Evolutionary conservation across 2,329 filamentous ascomycete genomes (phyloP).

Genomic region (Pseudocercospora cruenta): DNA sequence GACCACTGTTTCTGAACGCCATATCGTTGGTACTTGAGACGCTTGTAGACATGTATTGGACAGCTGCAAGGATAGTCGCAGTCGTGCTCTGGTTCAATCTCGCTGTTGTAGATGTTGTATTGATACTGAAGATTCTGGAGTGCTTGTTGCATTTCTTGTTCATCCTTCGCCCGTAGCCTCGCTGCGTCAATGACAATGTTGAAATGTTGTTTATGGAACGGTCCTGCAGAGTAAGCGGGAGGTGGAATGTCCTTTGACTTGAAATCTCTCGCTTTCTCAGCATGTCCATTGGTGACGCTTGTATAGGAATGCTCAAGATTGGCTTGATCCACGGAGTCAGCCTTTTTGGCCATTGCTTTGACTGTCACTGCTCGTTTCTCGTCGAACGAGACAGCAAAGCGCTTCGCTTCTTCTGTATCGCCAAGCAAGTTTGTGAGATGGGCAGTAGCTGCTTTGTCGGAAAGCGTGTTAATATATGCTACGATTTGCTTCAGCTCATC

Average conservation of each 20-base stretch:
- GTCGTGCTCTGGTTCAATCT: constrained; percentile 54
- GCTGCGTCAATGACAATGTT: constrained; percentile 47
- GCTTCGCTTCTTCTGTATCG: constrained; percentile 18
- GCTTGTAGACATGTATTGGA: constrained; percentile 46
- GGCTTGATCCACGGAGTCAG: not conserved
- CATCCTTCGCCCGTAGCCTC: constrained; percentile 44
- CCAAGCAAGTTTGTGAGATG: constrained; percentile 27
- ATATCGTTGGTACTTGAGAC: constrained; percentile 43
- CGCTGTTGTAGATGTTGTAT: constrained; percentile 50
- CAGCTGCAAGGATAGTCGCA: constrained; percentile 46
- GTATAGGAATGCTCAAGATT: not conserved
- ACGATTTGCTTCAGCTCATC: constrained; percentile 26
- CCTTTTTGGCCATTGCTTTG: not conserved
- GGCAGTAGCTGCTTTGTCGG: constrained; percentile 11
- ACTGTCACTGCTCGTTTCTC: not conserved
- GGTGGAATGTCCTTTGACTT: not conserved
- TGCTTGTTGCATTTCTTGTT: constrained; percentile 51
- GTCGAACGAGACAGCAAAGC: constrained; percentile 21
- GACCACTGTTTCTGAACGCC: constrained; percentile 48
- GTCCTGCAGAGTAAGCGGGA: constrained; percentile 2
- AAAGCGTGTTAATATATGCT: constrained; percentile 21
- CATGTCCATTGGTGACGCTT: not conserved
- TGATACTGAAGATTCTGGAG: constrained; percentile 47
- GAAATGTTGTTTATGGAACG: constrained; percentile 34
- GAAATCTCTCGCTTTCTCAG: not conserved